Base-by-base conservation (phyloP, 2,329 filamentous ascomycete genomes). In the Byssochlamys sp. region DNA sequence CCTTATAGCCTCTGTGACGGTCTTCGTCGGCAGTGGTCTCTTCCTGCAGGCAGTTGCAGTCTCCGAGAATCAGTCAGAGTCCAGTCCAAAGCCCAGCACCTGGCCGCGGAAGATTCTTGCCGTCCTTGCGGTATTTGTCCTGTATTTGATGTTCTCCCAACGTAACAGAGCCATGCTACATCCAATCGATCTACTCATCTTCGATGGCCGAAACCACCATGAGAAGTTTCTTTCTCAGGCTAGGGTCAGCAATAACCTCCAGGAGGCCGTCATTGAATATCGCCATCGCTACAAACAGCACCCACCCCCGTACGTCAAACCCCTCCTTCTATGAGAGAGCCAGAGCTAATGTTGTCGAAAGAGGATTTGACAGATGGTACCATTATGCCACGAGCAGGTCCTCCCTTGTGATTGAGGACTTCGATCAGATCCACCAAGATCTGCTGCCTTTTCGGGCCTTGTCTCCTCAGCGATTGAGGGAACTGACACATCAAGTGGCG, bases 301-400 rank as follows among this genome's bases (percentile, higher is more conserved):
- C 59, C 83, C 83, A 1, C 83, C 83, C 27, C 82, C 83, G 69
- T 75, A 65, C 61, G 72, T 67, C 55, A 26, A 56, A n/a, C 33
- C 51, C 6, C 28, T 49, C 0, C 35, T 25, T 31, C 55, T 19
- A 19, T 52, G 12, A 31, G 29, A 10, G 14, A 52, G 4, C 11
- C 7, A 9, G n/a, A 11, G 29, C 59, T 65, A 58, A 65, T 54
- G n/a, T 27, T 11, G 25, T 55, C 12, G 45, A n/a, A 52, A 74
- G 71, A 9, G 78, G 78, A 11, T 86, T 85, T 61, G 80, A 84
- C 60, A 71, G 77, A 58, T 85, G 83, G 83, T 84, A 81, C 63
- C 67, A 77, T 39, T 85, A 79, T 66, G 82, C 83, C 1, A 77
- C 71, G 4, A 75, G 69, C 5, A 77, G 77, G 45, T 78, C 76